Conservation (phyloP, 2,329 filamentous ascomycete genomes). For the Uncinocarpus reesii region DNA sequence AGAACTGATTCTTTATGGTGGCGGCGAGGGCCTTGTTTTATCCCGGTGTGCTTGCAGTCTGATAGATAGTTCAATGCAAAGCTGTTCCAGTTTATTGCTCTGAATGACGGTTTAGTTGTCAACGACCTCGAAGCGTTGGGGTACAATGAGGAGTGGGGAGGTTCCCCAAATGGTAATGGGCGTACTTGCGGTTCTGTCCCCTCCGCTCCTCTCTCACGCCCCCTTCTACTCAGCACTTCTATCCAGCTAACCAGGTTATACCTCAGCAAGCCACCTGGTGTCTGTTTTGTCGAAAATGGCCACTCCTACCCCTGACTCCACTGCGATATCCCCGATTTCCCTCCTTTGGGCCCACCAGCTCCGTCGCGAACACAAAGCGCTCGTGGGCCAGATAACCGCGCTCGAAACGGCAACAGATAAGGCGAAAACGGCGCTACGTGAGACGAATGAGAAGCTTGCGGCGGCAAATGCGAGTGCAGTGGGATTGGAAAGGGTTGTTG, state of each 20-base stretch:
- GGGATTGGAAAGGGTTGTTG: slow-evolving; percentile 1
- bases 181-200: neutral
- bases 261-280: no score
- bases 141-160: no score
- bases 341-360: slow-evolving; percentile 34
- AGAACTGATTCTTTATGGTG: neutral
- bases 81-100: slow-evolving; percentile 3
- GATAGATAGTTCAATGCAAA: slow-evolving; percentile 7
- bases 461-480: neutral
- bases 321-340: slow-evolving; percentile 14
- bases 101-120: neutral
- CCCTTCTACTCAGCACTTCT: neutral
- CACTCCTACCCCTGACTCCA: neutral
- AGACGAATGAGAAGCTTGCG: neutral
- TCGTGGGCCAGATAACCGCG: slow-evolving; percentile 23
- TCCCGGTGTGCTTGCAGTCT: neutral
- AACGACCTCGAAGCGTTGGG: neutral
- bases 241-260: no score
- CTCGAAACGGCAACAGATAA: slow-evolving; percentile 16
- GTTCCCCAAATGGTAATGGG: neutral
- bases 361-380: slow-evolving; percentile 29
- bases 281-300: no score
- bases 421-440: neutral
- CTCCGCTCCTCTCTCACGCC: neutral
- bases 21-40: neutral